Conservation (phyloP, 176 grass and related monocot genomes). For the Eleusine indica region DNA sequence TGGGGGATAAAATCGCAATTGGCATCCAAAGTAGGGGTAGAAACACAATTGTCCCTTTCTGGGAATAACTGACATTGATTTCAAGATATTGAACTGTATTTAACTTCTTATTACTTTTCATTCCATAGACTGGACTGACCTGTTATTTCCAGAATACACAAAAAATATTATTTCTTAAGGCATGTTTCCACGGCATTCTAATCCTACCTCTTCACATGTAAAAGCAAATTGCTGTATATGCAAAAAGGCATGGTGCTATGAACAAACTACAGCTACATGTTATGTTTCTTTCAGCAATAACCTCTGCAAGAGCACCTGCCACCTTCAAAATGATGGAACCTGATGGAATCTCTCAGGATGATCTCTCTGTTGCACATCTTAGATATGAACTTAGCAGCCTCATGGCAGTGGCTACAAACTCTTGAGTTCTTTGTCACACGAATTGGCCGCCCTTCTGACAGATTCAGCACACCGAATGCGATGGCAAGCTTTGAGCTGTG, state of each 20-base stretch:
- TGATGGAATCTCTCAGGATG: conserved; percentile 75
- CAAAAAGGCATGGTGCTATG: neutral
- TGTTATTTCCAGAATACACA: neutral
- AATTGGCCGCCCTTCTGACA: conserved; percentile 51
- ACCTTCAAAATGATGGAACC: conserved; percentile 80
- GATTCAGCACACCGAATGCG: conserved; percentile 73
- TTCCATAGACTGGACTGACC: neutral
- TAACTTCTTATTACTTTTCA: too few relatives aligned
- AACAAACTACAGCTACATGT: conserved; percentile 22
- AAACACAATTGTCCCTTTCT: too few relatives aligned
- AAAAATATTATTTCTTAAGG: neutral
- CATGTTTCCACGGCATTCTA: neutral
- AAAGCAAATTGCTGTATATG: neutral
- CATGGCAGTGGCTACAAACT: conserved; percentile 81
- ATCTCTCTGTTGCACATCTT: conserved; percentile 75
- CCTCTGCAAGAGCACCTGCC: conserved; percentile 92
- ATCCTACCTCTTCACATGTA: neutral
- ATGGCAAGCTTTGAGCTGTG: conserved; percentile 87
- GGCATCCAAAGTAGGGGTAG: too few relatives aligned
- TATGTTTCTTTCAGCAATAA: conserved; percentile 47
- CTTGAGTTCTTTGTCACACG: conserved; percentile 62
- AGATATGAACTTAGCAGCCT: conserved; percentile 75
- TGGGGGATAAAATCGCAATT: too few relatives aligned
- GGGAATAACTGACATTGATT: too few relatives aligned
- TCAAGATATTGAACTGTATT: too few relatives aligned